Conservation (phyloP, 176 grass and related monocot species). For the Triticum turgidum region DNA sequence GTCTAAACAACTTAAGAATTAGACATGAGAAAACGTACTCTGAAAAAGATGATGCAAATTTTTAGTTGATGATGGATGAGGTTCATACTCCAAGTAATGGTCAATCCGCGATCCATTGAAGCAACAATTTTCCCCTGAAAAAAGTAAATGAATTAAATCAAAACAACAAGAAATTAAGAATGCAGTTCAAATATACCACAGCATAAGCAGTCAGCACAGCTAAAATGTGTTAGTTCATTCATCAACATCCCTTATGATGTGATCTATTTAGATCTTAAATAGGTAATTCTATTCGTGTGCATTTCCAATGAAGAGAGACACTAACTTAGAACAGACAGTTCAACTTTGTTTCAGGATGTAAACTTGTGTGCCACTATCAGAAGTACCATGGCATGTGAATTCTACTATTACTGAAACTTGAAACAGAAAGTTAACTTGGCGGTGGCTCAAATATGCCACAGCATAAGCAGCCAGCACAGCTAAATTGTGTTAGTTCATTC, state of each 20-base stretch:
- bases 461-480: background rate
- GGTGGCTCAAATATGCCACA: slow-evolving; percentile 10
- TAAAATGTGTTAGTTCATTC: background rate
- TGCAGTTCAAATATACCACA: slow-evolving; percentile 15
- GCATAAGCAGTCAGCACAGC: background rate
- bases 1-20: background rate
- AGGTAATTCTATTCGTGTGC: background rate
- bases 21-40: slow-evolving; percentile 60
- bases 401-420: background rate
- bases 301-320: background rate
- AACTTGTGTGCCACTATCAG: background rate
- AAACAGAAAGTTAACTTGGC: background rate
- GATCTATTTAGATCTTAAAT: slow-evolving; percentile 8
- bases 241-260: background rate
- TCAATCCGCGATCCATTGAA: slow-evolving; percentile 82
- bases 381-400: background rate
- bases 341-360: background rate
- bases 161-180: background rate
- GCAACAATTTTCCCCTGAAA: slow-evolving; percentile 89
- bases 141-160: slow-evolving; percentile 21
- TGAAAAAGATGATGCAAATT: slow-evolving; percentile 96
- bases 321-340: background rate
- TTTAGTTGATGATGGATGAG: slow-evolving; percentile 96
- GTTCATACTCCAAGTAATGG: slow-evolving; percentile 91
- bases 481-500: background rate